These are phyloP conservation scores for Nymphaea colorata DNA, from an alignment of 164 flowering plant species.

Conservation along the genomic window DNA sequence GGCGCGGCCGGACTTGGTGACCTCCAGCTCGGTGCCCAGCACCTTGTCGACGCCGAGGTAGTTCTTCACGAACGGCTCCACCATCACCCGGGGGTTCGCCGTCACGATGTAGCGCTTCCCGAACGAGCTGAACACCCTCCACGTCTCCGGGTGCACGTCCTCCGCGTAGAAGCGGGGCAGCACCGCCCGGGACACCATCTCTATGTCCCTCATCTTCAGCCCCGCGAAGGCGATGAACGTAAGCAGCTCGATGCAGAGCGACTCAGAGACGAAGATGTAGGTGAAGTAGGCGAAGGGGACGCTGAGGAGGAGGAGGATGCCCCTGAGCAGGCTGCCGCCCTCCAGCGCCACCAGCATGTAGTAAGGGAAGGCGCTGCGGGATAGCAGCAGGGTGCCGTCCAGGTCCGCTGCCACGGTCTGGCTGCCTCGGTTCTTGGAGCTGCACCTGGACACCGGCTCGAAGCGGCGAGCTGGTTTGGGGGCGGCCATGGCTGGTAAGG, in stretches of 20 bases:
- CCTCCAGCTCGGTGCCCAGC: slow-evolving; percentile 63
- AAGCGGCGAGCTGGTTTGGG: slow-evolving; percentile 10
- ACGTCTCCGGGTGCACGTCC: slow-evolving; percentile 57
- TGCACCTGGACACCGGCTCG: slow-evolving; percentile 40
- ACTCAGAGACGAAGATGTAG: slow-evolving; percentile 46
- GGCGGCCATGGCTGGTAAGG: slow-evolving; percentile 19
- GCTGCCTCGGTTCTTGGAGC: slow-evolving; percentile 26
- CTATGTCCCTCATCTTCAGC: slow-evolving; percentile 43
- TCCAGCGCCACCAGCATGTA: slow-evolving; percentile 67
- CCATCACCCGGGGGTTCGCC: slow-evolving; percentile 60
- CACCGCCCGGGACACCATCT: slow-evolving; percentile 50
- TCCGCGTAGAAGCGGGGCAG: slow-evolving; percentile 63
- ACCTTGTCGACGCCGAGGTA: slow-evolving; percentile 63
- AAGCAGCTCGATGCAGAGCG: slow-evolving; percentile 28
- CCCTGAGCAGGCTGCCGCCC: slow-evolving; percentile 53
- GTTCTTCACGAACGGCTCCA: slow-evolving; percentile 48
- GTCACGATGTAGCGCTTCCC: slow-evolving; percentile 55
- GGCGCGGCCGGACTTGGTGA: slow-evolving; percentile 38
- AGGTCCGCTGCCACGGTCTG: slow-evolving; percentile 68
- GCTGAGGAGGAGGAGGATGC: slow-evolving; percentile 31
- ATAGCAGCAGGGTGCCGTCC: slow-evolving; percentile 64
- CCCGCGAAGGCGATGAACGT: slow-evolving; percentile 50
- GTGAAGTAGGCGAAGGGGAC: slow-evolving; percentile 42
- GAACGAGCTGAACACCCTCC: slow-evolving; percentile 58
- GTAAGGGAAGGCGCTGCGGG: slow-evolving; percentile 59